phyloP scores from a whole-genome alignment of 352 stramenopile genomes.

The Globisporangium paddicum region DNA sequence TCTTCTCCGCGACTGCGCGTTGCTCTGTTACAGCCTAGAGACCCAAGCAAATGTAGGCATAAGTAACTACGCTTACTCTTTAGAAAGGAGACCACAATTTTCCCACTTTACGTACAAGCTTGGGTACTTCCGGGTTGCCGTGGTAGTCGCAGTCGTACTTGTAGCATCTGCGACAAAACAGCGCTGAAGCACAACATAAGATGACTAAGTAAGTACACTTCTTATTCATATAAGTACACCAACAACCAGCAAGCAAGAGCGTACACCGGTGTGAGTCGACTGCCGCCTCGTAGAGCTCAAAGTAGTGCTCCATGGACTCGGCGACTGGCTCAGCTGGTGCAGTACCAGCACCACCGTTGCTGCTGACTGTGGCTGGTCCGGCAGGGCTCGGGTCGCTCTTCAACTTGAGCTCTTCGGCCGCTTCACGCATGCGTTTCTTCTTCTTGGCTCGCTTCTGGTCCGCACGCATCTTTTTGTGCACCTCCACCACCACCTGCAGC shows the following conservation, averaged over 20 bases:
- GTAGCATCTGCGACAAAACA: conserved; percentile 81
- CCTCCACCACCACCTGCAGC: conserved; percentile 44
- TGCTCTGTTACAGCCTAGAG: conserved; percentile 49
- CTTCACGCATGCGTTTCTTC: conserved; percentile 23
- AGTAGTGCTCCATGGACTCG: conserved; percentile 33
- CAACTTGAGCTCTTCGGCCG: conserved; percentile 8
- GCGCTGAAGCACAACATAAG: conserved; percentile 19
- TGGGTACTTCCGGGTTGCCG: conserved; percentile 44
- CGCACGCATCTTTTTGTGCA: conserved; percentile 51
- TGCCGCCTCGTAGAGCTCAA: conserved; percentile 49
- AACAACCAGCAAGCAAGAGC: neutral
- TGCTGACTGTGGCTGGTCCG: neutral
- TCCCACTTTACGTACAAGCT: conserved; percentile 32
- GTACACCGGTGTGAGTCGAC: conserved; percentile 70
- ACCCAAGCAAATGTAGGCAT: neutral
- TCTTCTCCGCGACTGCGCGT: conserved; percentile 47
- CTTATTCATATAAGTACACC: neutral
- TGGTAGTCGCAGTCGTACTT: conserved; percentile 86
- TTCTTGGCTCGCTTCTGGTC: conserved; percentile 35
- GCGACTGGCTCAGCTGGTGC: neutral
- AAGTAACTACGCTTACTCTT: neutral
- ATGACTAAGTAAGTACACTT: neutral
- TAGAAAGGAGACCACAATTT: neutral
- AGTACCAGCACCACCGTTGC: neutral
- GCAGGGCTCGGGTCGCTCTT: conserved; percentile 1